Evolutionary conservation across 768 basidiomycete species (phyloP), one percentile per base, ranked within the genome.

Genomic region (Mycena capillaripes): DNA sequence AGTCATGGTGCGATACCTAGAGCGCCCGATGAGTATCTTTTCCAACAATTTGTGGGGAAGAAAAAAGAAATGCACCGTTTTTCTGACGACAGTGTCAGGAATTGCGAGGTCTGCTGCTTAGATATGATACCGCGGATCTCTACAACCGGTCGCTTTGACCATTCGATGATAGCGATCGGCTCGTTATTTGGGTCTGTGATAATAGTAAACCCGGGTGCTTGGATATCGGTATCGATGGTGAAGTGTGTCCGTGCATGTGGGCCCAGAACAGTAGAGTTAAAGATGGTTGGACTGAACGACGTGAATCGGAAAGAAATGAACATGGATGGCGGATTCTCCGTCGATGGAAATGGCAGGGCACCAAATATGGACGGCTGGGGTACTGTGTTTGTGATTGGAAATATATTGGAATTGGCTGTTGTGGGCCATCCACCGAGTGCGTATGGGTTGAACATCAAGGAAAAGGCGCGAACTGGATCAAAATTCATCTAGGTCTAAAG

Each of bases 231-330:
- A 34, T 5, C 14, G 53, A 56, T 34, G 16, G 16, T 29, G 29
- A 56, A 56, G 53, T 56, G 25, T 34, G 53, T 56, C 19, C 32
- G 30, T 14, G 53, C 53, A 3, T 34, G 53, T 30, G 53, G 53
- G 2, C 53, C 53, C 53, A 56, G 17, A 27, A 56, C 53, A 3
- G 53, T 56, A 56, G 19, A 56, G 53, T 56, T n/a, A 21, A 56
- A 27, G 19, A 56, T 56, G 16, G 30, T 56, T 32, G 53, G 53
- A n/a, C 53, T 56, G 32, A 56, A 56, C 25, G 53, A 56, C 16
- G 53, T 56, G 53, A 56, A 56, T 19, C 53, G 53, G 53, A 56
- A 56, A 32, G 53, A 32, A 21, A 56, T 56, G 9, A 56, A 34
- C 53, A 56, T 56, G 16, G 53, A 56, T n/a, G 25, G 21, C 21